These are phyloP conservation scores for Suhomyces wounanorum DNA, from an alignment of 1,139 yeast species.

Conservation along the genomic window DNA sequence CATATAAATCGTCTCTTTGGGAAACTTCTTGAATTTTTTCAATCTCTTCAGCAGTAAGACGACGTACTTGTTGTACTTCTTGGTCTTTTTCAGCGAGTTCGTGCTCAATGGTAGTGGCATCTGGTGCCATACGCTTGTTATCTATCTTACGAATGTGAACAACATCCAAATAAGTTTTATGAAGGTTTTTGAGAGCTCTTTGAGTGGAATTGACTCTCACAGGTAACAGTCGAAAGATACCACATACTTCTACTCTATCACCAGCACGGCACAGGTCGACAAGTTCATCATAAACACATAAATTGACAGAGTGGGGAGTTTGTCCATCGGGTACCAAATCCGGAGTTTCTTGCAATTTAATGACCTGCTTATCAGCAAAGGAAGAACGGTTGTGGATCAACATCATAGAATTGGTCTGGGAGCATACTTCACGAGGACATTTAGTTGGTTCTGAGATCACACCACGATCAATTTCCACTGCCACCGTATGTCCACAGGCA, in stretches of 20 bases:
- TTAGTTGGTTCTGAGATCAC: constrained; percentile 89
- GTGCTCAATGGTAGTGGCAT: constrained; percentile 61
- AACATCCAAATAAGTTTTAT: constrained; percentile 91
- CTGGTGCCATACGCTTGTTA: constrained; percentile 77
- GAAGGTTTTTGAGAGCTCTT: constrained; percentile 78
- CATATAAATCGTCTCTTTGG: constrained; percentile 77
- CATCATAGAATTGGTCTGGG: constrained; percentile 86
- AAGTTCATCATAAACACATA: constrained; percentile 93
- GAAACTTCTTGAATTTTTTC: constrained; percentile 62
- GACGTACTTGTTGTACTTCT: constrained; percentile 76
- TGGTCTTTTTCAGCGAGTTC: constrained; percentile 50
- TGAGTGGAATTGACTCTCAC: constrained; percentile 85
- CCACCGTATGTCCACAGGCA: constrained; percentile 91
- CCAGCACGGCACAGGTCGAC: constrained; percentile 97
- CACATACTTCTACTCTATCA: constrained; percentile 93
- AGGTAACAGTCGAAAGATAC: constrained; percentile 90
- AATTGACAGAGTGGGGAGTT: constrained; percentile 93
- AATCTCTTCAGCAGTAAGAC: constrained; percentile 68
- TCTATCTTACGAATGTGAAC: constrained; percentile 90
- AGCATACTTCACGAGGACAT: constrained; percentile 88
- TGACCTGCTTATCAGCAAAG: constrained; percentile 93
- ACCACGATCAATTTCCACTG: constrained; percentile 93
- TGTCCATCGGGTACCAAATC: constrained; percentile 99
- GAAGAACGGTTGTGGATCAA: constrained; percentile 88
- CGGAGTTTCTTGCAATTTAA: constrained; percentile 94